These are phyloP conservation scores for Lentinus brumalis DNA, from an alignment of 768 basidiomycete genomes.

Conservation along the genomic window DNA sequence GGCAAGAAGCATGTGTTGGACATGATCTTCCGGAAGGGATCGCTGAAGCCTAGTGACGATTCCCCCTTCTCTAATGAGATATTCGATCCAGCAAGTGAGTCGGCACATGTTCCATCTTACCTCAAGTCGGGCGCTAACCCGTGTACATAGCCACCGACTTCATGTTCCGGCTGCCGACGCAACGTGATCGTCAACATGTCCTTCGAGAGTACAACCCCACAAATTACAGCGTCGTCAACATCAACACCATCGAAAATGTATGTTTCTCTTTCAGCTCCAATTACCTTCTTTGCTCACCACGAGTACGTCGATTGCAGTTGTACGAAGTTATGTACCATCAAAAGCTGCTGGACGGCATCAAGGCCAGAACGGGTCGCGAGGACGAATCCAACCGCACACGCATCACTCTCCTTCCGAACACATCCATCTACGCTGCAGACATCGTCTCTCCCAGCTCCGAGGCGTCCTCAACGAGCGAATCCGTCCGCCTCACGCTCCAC, in stretches of 20 bases:
- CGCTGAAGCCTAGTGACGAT: constrained; percentile 53
- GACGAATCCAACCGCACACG: constrained; percentile 18
- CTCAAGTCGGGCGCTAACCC: not conserved
- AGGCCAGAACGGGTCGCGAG: constrained; percentile 31
- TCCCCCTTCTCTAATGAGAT: constrained; percentile 57
- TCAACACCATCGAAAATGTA: constrained; percentile 45
- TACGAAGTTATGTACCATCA: constrained; percentile 55
- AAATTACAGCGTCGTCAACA: constrained; percentile 58
- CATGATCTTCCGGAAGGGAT: constrained; percentile 53
- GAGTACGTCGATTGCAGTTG: constrained; percentile 33
- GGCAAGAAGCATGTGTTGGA: constrained; percentile 43
- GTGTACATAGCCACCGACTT: constrained; percentile 39
- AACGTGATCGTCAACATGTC: constrained; percentile 36
- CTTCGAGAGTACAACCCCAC: constrained; percentile 49
- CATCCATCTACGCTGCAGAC: constrained; percentile 37
- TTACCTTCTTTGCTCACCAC: not conserved
- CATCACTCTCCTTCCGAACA: constrained; percentile 42
- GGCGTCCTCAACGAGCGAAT: constrained; percentile 1
- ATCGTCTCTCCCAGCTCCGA: constrained; percentile 6
- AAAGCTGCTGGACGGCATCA: constrained; percentile 45
- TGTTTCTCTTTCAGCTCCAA: constrained; percentile 13
- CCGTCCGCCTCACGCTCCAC: constrained; percentile 36
- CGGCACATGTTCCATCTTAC: not conserved
- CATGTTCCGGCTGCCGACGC: constrained; percentile 41
- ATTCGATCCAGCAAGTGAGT: constrained; percentile 51